phyloP scores from a whole-genome alignment of 805 yeast species.

The Myxozyma neotropica region DNA sequence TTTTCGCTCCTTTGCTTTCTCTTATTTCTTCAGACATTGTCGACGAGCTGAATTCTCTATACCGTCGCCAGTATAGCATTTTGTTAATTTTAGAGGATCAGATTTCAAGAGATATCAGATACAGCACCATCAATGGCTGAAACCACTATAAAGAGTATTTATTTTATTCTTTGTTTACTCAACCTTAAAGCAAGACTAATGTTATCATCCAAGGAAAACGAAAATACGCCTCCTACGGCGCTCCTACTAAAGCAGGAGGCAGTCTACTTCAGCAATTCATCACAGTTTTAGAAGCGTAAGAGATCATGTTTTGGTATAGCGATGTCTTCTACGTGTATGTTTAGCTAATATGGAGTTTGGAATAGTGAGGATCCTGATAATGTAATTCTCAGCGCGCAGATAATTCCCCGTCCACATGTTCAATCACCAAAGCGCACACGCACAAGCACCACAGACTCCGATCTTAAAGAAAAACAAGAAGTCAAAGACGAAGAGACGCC shows the following conservation, averaged over 20 bases:
- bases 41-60: too few species aligned
- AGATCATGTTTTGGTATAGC: neutral
- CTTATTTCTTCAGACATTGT: too few species aligned
- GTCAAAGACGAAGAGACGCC: slow-evolving; percentile 2
- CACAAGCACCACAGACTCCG: neutral
- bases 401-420: slow-evolving; percentile 9
- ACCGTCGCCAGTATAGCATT: too few species aligned
- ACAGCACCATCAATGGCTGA: too few species aligned
- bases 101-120: too few species aligned
- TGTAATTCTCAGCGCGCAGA: slow-evolving; percentile 18
- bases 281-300: slow-evolving; percentile 22
- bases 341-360: neutral
- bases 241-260: neutral
- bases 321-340: neutral
- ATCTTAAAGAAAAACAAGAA: neutral
- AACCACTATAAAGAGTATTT: too few species aligned
- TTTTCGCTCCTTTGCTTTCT: too few species aligned
- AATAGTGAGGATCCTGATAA: slow-evolving; percentile 26
- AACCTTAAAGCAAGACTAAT: neutral
- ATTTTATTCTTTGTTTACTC: too few species aligned
- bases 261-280: slow-evolving; percentile 15
- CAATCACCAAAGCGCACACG: slow-evolving; percentile 8
- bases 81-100: too few species aligned
- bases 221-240: slow-evolving; percentile 6
- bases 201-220: neutral